These are phyloP conservation scores for Juncus inflexus DNA, from an alignment of 176 grass and related monocot genomes.

Conservation along the genomic window DNA sequence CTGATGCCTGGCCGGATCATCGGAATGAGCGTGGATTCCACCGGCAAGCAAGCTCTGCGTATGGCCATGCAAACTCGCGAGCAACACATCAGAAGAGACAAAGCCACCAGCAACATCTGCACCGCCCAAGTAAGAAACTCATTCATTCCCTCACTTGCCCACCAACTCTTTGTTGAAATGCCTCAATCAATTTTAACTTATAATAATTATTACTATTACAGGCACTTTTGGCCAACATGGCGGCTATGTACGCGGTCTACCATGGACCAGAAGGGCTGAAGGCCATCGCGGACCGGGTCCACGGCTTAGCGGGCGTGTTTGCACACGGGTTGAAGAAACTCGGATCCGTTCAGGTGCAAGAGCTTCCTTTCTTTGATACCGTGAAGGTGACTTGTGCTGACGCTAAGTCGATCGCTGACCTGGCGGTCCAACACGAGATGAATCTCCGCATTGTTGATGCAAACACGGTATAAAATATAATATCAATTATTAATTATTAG, in stretches of 20 bases:
- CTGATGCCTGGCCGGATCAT: slow-evolving; percentile 96
- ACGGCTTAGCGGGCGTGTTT: slow-evolving; percentile 73
- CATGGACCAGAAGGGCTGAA: slow-evolving; percentile 93
- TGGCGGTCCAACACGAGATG: slow-evolving; percentile 84
- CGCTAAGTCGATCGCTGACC: slow-evolving; percentile 58
- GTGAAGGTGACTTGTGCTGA: slow-evolving; percentile 80
- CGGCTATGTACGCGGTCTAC: slow-evolving; percentile 97
- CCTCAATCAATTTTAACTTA: slow-evolving; percentile 9
- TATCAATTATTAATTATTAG: too few species aligned
- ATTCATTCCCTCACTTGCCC: too few species aligned
- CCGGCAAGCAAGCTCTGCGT: slow-evolving; percentile 77
- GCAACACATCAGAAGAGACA: slow-evolving; percentile 96
- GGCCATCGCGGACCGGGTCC: slow-evolving; percentile 75
- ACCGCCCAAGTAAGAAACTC: slow-evolving; percentile 67
- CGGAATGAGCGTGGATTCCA: slow-evolving; percentile 78
- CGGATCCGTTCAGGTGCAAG: slow-evolving; percentile 80
- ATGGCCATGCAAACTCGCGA: slow-evolving; percentile 99
- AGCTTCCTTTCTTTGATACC: slow-evolving; percentile 91
- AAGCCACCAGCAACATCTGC: slow-evolving; percentile 99
- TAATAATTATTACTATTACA: slow-evolving; percentile 29
- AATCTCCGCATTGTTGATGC: slow-evolving; percentile 77
- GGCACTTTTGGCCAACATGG: slow-evolving; percentile 98
- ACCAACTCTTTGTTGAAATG: slow-evolving; percentile 31
- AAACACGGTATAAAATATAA: slow-evolving; percentile 80
- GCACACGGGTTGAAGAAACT: slow-evolving; percentile 86